Conservation (phyloP, 2,329 filamentous ascomycete species). For the Sporothrix variecibatus region DNA sequence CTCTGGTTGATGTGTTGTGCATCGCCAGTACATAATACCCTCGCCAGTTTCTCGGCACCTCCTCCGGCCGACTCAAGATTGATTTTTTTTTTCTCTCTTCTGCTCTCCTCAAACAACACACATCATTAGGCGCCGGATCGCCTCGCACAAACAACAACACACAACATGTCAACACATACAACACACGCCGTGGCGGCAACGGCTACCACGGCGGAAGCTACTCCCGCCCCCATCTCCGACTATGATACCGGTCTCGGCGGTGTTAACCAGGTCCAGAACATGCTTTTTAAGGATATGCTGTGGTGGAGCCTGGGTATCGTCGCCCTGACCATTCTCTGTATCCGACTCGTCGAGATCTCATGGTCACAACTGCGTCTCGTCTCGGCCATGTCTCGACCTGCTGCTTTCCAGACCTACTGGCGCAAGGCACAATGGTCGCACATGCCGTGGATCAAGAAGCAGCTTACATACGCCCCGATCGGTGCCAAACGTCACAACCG, state of each 20-base stretch:
- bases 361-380: conserved; percentile 62
- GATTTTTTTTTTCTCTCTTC: background rate
- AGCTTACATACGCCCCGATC: conserved; percentile 64
- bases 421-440: conserved; percentile 57
- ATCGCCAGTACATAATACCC: background rate
- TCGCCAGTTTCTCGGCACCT: background rate
- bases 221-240: conserved; percentile 47
- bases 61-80: background rate
- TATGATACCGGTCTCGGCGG: conserved; percentile 60
- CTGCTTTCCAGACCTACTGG: conserved; percentile 61
- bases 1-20: background rate
- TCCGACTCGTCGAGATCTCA: conserved; percentile 56
- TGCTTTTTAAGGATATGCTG: conserved; percentile 57
- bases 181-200: background rate
- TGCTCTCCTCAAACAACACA: background rate
- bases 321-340: conserved; percentile 53
- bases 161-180: conserved; percentile 15
- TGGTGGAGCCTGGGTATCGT: conserved; percentile 64
- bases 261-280: conserved; percentile 60
- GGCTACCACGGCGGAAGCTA: conserved; percentile 39
- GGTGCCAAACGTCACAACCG: conserved; percentile 66
- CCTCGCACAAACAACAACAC: background rate
- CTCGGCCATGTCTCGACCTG: conserved; percentile 56
- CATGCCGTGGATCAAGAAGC: conserved; percentile 64
- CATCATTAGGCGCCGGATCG: conserved; percentile 2